Evolutionary conservation across 305 asterid species (phyloP), one percentile per base, ranked within the genome.

Genomic region (Fraxinus floribunda): DNA sequence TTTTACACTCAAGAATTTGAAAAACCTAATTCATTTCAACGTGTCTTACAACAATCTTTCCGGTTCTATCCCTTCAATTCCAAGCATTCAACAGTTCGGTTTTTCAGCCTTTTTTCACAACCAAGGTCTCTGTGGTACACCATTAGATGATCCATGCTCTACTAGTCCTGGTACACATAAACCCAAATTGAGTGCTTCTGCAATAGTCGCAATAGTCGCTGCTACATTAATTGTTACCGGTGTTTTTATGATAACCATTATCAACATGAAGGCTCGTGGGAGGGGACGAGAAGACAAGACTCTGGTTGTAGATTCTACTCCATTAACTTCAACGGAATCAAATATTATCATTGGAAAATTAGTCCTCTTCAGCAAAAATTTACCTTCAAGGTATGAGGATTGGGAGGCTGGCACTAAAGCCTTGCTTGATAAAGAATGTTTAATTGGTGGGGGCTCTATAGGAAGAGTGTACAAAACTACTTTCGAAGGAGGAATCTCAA

Each of bases 341-440:
- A 91, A 88, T 80, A 88, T 89, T 60, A 91, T 95, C 64, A 93
- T 89, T 7, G 97, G 99, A 52, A 95, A 95, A 85, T 82, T 95
- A 71, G 98, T 95, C 62, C 93, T 94, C 68, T 95, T 93, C 87
- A 90, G 93, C 90, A 94, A 90, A 85, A 52, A 90, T 86, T 41
- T 84, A 72, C 99, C 99, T 41, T 91, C 98, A 6, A 95, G 22
- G 80, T 95, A 95, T 44, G 97, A 95, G 79, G 98, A 93, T 80
- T 95, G 99, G 99, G 98, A 95, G 84, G 89, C 93, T 5, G 99
- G 97, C 6, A 94, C 97, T 0, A 94, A 92, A 88, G 95, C 98
- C 9, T 88, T 95, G 95, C 93, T 94, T 20, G 94, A 95, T 83
- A 95, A 91, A 80, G 98, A 95, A 62, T 88, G 97, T 75, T 57